These are phyloP conservation scores for Silybum marianum DNA, from an alignment of 129 eudicot species.

Conservation along the genomic window DNA sequence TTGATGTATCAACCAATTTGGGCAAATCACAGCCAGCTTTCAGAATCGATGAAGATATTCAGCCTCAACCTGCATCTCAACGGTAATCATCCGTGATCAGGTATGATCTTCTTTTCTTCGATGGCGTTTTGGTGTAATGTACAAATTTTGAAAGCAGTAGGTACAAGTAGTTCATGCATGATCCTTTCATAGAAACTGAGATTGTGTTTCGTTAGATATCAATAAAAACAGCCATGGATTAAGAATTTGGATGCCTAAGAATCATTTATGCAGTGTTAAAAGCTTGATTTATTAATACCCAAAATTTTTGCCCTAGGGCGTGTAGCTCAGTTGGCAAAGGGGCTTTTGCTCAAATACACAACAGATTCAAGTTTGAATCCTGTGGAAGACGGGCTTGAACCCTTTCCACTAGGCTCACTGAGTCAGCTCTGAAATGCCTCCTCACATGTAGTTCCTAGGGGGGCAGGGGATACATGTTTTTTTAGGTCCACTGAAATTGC, in stretches of 20 bases:
- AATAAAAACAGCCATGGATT: not conserved
- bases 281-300: constrained; percentile 9
- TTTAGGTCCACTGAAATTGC: too few relatives aligned
- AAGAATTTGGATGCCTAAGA: not conserved
- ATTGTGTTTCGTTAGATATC: not conserved
- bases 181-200: not conserved
- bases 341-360: not conserved
- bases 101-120: not conserved
- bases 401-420: not conserved
- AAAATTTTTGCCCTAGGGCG: not conserved
- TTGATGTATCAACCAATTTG: not conserved
- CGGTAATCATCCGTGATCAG: not conserved
- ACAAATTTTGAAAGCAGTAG: not conserved
- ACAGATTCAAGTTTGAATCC: not conserved
- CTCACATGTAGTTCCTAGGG: not conserved
- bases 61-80: not conserved
- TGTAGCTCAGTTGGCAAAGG: not conserved
- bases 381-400: not conserved
- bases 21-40: not conserved
- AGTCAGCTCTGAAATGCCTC: not conserved
- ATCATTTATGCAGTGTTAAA: not conserved
- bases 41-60: not conserved
- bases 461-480: not conserved
- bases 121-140: not conserved
- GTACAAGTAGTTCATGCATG: not conserved